A percentile compares a stretch with the other conserved stretches of the same genome.
phyloP scores from a whole-genome alignment of 148 eudicot genomes.

The Fallopia convolvulus region DNA sequence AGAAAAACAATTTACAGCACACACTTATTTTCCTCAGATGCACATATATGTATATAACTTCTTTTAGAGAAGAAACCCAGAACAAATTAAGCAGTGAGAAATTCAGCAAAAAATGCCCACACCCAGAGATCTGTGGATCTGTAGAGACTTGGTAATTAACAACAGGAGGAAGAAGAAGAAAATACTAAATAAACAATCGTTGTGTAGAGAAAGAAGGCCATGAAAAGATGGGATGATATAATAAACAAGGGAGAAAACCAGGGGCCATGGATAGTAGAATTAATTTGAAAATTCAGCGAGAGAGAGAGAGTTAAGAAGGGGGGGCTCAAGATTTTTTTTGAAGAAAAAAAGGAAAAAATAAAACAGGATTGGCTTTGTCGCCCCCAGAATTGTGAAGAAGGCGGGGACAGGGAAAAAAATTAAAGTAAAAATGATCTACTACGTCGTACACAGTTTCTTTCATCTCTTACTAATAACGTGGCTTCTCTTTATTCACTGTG shows the following conservation, averaged over 20 bases:
- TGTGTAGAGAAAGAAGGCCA: background rate
- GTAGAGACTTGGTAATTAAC: background rate
- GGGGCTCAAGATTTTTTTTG: background rate
- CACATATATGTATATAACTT: background rate
- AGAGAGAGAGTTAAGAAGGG: background rate
- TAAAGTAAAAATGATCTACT: no score
- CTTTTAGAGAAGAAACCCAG: background rate
- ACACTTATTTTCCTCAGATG: background rate
- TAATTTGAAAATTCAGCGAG: background rate
- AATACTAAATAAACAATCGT: background rate
- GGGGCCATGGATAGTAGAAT: slow-evolving; percentile 5
- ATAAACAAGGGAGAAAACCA: slow-evolving; percentile 5
- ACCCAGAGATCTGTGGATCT: background rate
- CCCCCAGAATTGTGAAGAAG: no score
- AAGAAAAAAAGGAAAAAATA: background rate
- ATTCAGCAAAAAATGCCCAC: background rate
- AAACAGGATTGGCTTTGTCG: background rate
- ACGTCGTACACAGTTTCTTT: no score
- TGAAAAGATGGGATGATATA: background rate
- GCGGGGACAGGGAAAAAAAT: no score
- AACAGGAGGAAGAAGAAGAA: background rate
- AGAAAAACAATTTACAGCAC: background rate
- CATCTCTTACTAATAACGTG: no score
- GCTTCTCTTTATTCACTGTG: no score
- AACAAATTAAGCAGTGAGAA: background rate